phyloP scores from a whole-genome alignment of 1,139 yeast species.

The Sugiyamaella paludigena region DNA sequence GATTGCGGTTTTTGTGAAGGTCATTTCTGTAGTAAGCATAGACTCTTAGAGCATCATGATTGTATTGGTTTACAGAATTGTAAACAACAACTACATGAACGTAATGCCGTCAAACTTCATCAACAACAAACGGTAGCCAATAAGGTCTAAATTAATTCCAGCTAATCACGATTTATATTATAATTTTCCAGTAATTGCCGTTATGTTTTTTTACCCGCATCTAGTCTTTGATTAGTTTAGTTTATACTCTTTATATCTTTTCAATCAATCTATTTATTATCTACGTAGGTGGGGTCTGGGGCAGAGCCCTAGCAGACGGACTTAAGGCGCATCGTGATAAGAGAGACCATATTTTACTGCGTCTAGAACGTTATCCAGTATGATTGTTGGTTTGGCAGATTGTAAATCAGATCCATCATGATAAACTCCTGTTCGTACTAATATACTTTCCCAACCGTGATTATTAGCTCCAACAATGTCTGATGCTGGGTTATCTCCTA shows the following conservation, averaged over 20 bases:
- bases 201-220: background rate
- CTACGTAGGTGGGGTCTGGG: too few species aligned
- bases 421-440: constrained; percentile 86
- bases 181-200: background rate
- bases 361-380: constrained; percentile 39
- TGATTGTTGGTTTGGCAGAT: constrained; percentile 34
- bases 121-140: constrained; percentile 46
- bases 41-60: constrained; percentile 79
- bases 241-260: too few species aligned
- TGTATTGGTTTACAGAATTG: constrained; percentile 78
- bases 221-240: background rate
- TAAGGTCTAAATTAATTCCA: constrained; percentile 36
- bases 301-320: too few species aligned
- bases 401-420: constrained; percentile 54
- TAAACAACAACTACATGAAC: constrained; percentile 75
- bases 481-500: constrained; percentile 93
- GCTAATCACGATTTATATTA: background rate
- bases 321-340: too few species aligned
- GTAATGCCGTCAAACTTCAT: constrained; percentile 44
- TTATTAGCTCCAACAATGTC: constrained; percentile 87
- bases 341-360: constrained; percentile 36
- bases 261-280: too few species aligned
- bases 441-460: constrained; percentile 83
- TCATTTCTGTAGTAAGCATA: constrained; percentile 81
- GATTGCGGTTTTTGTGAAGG: constrained; percentile 86